Conservation (phyloP, 306 rosid species). For the Adenanthera pavonina region DNA sequence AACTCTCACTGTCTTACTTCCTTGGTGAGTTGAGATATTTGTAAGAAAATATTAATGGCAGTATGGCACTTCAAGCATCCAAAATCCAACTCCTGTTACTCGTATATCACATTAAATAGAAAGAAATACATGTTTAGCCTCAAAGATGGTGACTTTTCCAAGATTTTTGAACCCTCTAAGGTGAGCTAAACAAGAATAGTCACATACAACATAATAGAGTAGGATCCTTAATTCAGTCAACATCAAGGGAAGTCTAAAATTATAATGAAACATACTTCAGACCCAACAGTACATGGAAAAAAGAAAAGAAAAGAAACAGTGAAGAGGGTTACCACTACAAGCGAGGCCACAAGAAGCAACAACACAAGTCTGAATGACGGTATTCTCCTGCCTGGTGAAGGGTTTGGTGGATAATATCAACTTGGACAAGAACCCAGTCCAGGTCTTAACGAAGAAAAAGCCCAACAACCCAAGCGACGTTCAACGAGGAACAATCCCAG, state of each 20-base stretch:
- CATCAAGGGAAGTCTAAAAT: background rate
- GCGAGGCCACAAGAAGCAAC: conserved; percentile 99
- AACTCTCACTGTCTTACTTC: background rate
- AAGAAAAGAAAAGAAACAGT: background rate
- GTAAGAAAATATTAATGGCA: background rate
- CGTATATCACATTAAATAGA: conserved; percentile 1
- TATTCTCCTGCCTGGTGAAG: conserved; percentile 89
- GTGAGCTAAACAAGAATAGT: conserved; percentile 15
- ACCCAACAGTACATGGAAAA: background rate
- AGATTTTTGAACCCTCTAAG: conserved; percentile 7
- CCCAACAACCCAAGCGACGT: conserved; percentile 81
- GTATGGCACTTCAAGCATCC: background rate
- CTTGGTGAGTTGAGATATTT: background rate
- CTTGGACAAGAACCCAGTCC: conserved; percentile 67
- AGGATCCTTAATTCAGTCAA: background rate
- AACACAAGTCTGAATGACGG: conserved; percentile 96
- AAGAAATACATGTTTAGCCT: conserved; percentile 19
- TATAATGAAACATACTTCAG: background rate
- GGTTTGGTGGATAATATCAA: conserved; percentile 64
- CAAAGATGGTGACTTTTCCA: background rate
- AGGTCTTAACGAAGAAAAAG: conserved; percentile 82
- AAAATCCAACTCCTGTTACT: background rate
- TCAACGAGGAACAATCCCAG: conserved; percentile 90
- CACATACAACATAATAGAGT: background rate
- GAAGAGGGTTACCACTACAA: conserved; percentile 63